Evolutionary conservation across 371 early-diverging fungal species (phyloP), one percentile per base, ranked within the genome.

Genomic region (Mucor plumbeus): DNA sequence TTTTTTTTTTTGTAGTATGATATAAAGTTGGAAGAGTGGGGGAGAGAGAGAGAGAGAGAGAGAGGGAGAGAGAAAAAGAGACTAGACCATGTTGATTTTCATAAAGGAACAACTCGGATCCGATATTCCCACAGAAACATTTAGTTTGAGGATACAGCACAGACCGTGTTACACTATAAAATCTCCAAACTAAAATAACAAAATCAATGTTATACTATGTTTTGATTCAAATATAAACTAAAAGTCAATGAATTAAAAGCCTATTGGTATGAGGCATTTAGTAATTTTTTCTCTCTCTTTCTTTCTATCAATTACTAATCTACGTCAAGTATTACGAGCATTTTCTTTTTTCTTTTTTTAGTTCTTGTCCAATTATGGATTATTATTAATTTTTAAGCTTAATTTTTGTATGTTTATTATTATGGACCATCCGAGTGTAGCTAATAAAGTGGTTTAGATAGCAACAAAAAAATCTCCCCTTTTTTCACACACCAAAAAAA

Each of bases 151-250:
- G 31, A 38, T 55, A 57, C 48, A 65, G 67, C 71, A 71, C 71
- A 67, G 71, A 67, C 67, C 67, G 59, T 56, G 71, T 71, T 66
- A 63, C 67, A 71, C 71, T 50, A 13, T 50, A 11, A n/a, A 11
- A 9, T 21, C 21, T 50, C 21, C 17, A 26, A 13, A 21, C 50
- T 50, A 50, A 50, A 50, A 50, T 50, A 50, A 50, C 50, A 21
- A 50, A 21, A 38, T 38, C 26, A 26, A 26, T 26, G 26, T n/a
- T 43, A n/a, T 43, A 43, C 17, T 44, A 2, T 44, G 17, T 17
- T 3, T 7, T 2, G 50, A 50, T 50, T 50, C 50, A 19, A 50
- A 50, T 50, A 50, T 21, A 50, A 50, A 50, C 50, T 19, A 50
- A 50, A 1, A 38, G 5, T 38, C 38, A 5, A 26, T 26, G 26